Evolutionary conservation across 2,329 filamentous ascomycete genomes (phyloP).

Genomic region (Karstenula rhodostoma): DNA sequence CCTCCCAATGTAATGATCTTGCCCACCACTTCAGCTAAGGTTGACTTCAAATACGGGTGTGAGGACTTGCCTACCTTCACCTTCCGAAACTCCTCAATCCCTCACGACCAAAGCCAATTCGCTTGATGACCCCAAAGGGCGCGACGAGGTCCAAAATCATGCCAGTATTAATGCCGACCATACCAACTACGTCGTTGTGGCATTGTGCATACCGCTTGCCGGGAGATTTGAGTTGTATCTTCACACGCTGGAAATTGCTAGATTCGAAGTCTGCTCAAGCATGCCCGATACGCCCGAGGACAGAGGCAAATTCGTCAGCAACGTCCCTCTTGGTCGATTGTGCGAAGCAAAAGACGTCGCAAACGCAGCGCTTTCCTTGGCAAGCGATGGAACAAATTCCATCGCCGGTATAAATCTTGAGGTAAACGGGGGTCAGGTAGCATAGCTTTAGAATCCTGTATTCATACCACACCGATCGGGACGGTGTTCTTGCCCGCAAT

Average conservation of each 20-base stretch:
- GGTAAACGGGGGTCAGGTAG: constrained; percentile 27
- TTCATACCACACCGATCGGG: constrained; percentile 5
- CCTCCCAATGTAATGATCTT: neutral
- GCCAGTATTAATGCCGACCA: neutral
- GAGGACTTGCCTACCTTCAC: neutral
- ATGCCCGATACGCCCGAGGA: constrained; percentile 65
- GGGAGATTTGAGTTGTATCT: neutral
- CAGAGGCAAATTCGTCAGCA: constrained; percentile 53
- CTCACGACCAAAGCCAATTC: neutral
- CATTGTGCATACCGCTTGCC: no score
- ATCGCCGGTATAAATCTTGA: constrained; percentile 51
- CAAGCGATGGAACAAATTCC: neutral
- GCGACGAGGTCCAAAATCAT: neutral
- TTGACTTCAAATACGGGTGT: neutral
- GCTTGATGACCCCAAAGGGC: neutral
- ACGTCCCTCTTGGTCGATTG: constrained; percentile 47
- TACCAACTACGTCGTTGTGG: neutral
- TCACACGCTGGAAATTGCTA: neutral
- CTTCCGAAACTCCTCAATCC: neutral
- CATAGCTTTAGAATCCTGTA: neutral
- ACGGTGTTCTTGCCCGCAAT: constrained; percentile 9
- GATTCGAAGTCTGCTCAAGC: constrained; percentile 59
- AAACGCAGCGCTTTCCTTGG: constrained; percentile 5
- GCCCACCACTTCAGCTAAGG: neutral
- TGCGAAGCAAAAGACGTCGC: constrained; percentile 7